phyloP scores from a whole-genome alignment of 2,329 filamentous ascomycete genomes.

The Malbranchea zuffiana region DNA sequence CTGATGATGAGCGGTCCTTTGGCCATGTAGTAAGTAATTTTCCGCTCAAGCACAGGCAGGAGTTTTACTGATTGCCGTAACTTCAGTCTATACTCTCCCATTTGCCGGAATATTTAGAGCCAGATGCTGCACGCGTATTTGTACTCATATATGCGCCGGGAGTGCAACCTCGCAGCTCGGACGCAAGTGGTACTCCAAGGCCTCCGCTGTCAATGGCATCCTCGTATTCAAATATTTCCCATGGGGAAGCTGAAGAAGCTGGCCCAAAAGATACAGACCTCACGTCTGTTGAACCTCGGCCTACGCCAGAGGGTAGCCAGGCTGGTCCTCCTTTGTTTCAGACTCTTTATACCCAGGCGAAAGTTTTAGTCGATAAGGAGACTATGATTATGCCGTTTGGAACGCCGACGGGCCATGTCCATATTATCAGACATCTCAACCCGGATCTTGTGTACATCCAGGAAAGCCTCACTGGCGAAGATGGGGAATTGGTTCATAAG shows the following conservation, averaged over 20 bases:
- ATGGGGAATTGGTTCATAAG: conserved; percentile 62
- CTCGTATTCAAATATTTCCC: conserved; percentile 78
- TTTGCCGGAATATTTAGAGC: conserved; percentile 66
- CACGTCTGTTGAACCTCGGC: conserved; percentile 37
- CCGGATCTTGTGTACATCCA: conserved; percentile 83
- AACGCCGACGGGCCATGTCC: conserved; percentile 67
- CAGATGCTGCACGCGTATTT: conserved; percentile 64
- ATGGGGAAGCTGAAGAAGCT: conserved; percentile 48
- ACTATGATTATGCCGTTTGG: conserved; percentile 83
- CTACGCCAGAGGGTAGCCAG: conserved; percentile 35
- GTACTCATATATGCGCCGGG: conserved; percentile 80
- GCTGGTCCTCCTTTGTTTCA: conserved; percentile 56
- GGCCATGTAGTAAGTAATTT: conserved; percentile 65
- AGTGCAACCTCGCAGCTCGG: conserved; percentile 50
- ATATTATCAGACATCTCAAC: conserved; percentile 74
- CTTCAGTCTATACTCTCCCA: conserved; percentile 73
- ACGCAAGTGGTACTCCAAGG: conserved; percentile 36
- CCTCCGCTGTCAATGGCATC: conserved; percentile 57
- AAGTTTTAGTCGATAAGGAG: conserved; percentile 69
- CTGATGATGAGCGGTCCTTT: conserved; percentile 45
- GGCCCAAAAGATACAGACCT: conserved; percentile 42
- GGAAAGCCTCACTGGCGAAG: conserved; percentile 65
- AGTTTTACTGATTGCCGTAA: not conserved
- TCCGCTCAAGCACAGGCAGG: conserved; percentile 1
- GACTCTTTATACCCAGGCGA: conserved; percentile 68